Evolutionary conservation across 305 asterid genomes (phyloP).

Genomic region (Solanum hybrid): DNA sequence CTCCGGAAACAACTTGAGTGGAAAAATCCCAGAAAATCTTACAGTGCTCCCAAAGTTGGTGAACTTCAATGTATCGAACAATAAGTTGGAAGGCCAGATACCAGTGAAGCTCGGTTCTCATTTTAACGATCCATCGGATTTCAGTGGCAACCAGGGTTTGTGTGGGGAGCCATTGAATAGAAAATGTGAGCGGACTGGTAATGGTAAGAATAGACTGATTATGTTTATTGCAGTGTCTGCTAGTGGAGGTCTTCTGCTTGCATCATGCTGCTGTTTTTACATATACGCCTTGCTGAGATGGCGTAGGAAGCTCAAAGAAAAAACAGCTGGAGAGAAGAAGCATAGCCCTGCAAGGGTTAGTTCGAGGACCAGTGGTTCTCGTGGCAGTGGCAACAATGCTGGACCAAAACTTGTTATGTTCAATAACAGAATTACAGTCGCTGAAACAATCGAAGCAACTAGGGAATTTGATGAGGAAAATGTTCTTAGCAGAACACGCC

Average conservation of each 20-base stretch:
- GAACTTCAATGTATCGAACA: conserved; percentile 43
- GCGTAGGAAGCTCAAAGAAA: conserved; percentile 48
- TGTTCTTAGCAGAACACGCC: conserved; percentile 45
- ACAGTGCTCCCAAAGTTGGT: conserved; percentile 34
- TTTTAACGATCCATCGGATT: conserved; percentile 36
- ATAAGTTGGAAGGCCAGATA: conserved; percentile 47
- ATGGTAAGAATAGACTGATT: conserved; percentile 39
- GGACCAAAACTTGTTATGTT: conserved; percentile 60
- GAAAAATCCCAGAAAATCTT: conserved; percentile 47
- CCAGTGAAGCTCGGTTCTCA: conserved; percentile 38
- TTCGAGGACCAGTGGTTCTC: conserved; percentile 49
- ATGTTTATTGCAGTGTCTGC: conserved; percentile 51
- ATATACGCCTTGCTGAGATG: conserved; percentile 46
- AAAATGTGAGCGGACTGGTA: conserved; percentile 26
- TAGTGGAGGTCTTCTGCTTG: conserved; percentile 40
- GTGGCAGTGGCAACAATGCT: conserved; percentile 48
- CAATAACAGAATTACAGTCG: conserved; percentile 49
- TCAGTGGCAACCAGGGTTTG: conserved; percentile 36
- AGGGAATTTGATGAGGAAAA: conserved; percentile 64
- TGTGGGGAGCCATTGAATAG: conserved; percentile 53
- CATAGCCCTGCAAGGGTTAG: conserved; percentile 60
- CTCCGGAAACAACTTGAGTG: conserved; percentile 31
- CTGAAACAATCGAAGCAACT: conserved; percentile 60
- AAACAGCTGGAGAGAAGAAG: conserved; percentile 42
- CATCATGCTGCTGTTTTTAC: conserved; percentile 59